Conservation (phyloP, 805 yeast genomes). For the Candida succiphila region DNA sequence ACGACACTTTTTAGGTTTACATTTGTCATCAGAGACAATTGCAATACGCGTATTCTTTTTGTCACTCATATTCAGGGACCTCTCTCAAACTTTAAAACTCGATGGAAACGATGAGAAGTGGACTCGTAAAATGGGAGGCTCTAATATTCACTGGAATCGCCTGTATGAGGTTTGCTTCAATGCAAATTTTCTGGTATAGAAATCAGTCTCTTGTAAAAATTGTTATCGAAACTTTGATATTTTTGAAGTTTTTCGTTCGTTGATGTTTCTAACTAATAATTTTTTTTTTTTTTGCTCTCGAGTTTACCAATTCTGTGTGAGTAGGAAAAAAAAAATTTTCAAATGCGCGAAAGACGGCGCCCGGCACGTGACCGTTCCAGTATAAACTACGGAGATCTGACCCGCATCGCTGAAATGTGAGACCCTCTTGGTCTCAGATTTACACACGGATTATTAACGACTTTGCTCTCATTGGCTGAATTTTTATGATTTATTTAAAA, state of each 20-base stretch:
- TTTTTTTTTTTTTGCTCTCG: neutral
- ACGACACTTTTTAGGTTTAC: constrained; percentile 97
- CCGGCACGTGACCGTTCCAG: neutral
- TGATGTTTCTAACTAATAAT: too few relatives aligned
- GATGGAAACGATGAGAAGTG: too few relatives aligned
- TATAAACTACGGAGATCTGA: neutral
- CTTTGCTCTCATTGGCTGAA: neutral
- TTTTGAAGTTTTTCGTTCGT: too few relatives aligned
- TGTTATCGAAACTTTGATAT: too few relatives aligned
- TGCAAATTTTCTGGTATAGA: too few relatives aligned
- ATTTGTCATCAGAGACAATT: constrained; percentile 85
- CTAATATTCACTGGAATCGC: too few relatives aligned
- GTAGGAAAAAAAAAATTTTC: neutral
- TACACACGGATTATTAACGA: neutral
- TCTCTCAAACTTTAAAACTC: too few relatives aligned
- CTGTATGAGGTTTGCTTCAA: too few relatives aligned
- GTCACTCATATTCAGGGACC: too few relatives aligned
- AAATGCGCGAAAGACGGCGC: neutral
- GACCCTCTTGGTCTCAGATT: neutral
- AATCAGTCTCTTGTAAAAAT: too few relatives aligned
- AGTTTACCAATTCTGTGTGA: neutral
- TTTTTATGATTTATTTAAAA: too few relatives aligned
- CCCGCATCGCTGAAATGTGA: neutral
- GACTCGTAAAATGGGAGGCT: too few relatives aligned
- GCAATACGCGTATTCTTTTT: constrained; percentile 72